Evolutionary conservation across 2,329 filamentous ascomycete genomes (phyloP).

Genomic region (Arthroderma uncinatum): DNA sequence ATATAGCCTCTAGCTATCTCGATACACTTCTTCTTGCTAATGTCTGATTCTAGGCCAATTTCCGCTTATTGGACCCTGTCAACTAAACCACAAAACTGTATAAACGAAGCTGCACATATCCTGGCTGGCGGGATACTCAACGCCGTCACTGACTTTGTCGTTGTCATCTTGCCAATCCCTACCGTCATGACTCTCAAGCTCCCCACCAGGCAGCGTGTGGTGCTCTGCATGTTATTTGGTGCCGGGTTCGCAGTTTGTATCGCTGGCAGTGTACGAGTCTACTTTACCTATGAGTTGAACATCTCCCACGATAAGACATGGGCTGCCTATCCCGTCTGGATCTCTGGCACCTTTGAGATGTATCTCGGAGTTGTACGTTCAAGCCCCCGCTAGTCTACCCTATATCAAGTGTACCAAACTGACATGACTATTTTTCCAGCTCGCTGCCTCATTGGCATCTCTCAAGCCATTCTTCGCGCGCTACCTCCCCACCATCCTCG

Average conservation of each 20-base stretch:
- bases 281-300: not conserved
- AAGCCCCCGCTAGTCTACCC: too few relatives aligned
- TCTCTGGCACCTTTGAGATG: not conserved
- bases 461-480: not conserved
- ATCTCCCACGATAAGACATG: not conserved
- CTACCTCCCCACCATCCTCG: not conserved
- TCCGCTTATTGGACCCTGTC: not conserved
- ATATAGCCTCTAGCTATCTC: not conserved
- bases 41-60: not conserved
- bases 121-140: not conserved
- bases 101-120: not conserved
- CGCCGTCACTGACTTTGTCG: not conserved
- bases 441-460: not conserved
- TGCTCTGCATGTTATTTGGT: not conserved
- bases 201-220: not conserved
- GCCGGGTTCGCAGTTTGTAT: not conserved
- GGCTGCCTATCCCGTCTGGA: not conserved
- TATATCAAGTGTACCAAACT: not conserved
- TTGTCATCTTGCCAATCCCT: not conserved
- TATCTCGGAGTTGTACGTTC: not conserved
- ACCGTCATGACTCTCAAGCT: not conserved
- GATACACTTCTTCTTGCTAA: not conserved
- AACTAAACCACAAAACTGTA: not conserved
- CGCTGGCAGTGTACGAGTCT: not conserved
- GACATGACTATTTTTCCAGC: not conserved